Evolutionary conservation across 768 basidiomycete genomes (phyloP).

Genomic region (Collybia nuda): DNA sequence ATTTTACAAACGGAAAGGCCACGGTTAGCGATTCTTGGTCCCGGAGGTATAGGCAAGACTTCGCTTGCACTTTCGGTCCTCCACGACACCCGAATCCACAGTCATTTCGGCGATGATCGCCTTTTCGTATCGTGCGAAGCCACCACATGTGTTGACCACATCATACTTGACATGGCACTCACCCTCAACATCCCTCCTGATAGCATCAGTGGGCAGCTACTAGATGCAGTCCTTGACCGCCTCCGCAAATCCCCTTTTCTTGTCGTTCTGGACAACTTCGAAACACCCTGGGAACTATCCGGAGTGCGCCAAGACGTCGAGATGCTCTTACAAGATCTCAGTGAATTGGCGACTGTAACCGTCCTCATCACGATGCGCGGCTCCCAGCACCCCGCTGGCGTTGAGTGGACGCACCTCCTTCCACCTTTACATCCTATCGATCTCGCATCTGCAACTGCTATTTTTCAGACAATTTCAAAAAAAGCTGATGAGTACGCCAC

Average conservation of each 20-base stretch:
- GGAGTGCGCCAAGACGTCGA: constrained; percentile 22
- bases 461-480: constrained; percentile 23
- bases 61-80: constrained; percentile 25
- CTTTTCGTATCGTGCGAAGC: constrained; percentile 30
- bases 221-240: constrained; percentile 14
- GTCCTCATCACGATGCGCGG: constrained; percentile 30
- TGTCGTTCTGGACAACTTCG: constrained; percentile 31
- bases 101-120: constrained; percentile 16
- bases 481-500: constrained; percentile 19
- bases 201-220: constrained; percentile 6
- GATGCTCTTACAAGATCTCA: constrained; percentile 18
- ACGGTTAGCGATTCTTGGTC: constrained; percentile 26
- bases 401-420: constrained; percentile 21
- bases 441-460: constrained; percentile 18
- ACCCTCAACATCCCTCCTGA: constrained; percentile 15
- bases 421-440: constrained; percentile 26
- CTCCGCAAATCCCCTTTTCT: constrained; percentile 14
- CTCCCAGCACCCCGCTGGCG: constrained; percentile 24
- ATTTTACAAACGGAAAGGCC: constrained; percentile 10
- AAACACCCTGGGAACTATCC: constrained; percentile 30
- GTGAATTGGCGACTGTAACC: constrained; percentile 15
- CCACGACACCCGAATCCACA: constrained; percentile 17
- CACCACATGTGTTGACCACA: constrained; percentile 18
- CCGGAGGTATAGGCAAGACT: constrained; percentile 33
- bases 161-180: constrained; percentile 20